Evolutionary conservation across 257 asterid genomes (phyloP), one percentile per base, ranked within the genome.

Genomic region (Plantago major): DNA sequence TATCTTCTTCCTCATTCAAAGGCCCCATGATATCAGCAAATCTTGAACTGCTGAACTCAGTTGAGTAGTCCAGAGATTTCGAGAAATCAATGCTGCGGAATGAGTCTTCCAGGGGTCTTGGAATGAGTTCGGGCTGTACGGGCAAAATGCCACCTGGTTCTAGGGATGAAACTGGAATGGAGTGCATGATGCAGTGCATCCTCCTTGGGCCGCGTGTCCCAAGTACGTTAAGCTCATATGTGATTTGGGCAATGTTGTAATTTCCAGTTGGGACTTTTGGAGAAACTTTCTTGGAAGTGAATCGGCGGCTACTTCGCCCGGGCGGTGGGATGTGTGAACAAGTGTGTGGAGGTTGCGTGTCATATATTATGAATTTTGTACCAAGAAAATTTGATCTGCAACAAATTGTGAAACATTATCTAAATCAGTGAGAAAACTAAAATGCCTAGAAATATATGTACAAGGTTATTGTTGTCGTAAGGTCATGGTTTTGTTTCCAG

Each of bases 321-420:
- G 83, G 80, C 0, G 76, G 74, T 26, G 80, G 58, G 46, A 60
- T 67, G 56, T 74, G 77, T 9, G 85, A 62, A 9, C 81, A 54
- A 11, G 79, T 49, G 49, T 74, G 69, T 42, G 85, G 83, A 14
- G 85, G 90, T 65, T 83, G 90, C 2, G 87, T 83, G 66, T 83
- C 90, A 64, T 83, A 83, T 55, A 84, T 72, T 55, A 78, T 66
- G 55, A 81, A 84, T 66, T 75, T 81, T 1, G 88, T 81, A 0
- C 91, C 88, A 0, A 84, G 83, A 67, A 84, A 81, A 68, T 84
- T 84, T 26, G 93, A 84, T 65, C 93, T 84, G 77, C 75, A 73
- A 47, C 22, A 59, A 17, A 30, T 19, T 46, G 43, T 37, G 17
- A 40, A 58, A 42, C 17, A 58, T 57, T 1, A 14, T 42, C 45